Conservation (phyloP, 176 grass and related monocot species). For the Aegilops longissima region DNA sequence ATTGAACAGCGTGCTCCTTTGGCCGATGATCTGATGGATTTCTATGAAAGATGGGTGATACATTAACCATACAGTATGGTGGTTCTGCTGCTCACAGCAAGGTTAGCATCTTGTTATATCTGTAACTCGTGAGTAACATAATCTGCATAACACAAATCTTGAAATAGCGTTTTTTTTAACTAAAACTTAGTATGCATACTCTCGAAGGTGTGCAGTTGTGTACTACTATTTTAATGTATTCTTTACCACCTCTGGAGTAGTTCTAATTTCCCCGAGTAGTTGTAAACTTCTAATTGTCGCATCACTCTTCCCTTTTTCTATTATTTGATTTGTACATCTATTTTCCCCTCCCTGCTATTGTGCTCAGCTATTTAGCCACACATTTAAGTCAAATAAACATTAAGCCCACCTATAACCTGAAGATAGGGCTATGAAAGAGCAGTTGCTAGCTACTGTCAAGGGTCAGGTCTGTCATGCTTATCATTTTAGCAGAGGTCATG, state of each 20-base stretch:
- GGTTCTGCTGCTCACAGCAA: conserved; percentile 97
- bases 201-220: not conserved
- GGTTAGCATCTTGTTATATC: conserved; percentile 44
- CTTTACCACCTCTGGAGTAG: not conserved
- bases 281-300: too few species aligned
- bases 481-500: too few species aligned
- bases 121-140: not conserved
- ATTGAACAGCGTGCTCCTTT: conserved; percentile 65
- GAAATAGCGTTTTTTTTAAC: not conserved
- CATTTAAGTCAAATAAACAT: too few species aligned
- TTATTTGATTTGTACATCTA: too few species aligned
- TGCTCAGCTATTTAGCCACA: too few species aligned
- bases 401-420: too few species aligned
- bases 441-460: too few species aligned
- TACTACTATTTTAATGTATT: conserved; percentile 8
- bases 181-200: not conserved
- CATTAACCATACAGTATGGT: conserved; percentile 73
- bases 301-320: too few species aligned
- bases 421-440: too few species aligned
- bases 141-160: conserved; percentile 22
- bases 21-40: conserved; percentile 75
- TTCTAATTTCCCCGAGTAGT: too few species aligned
- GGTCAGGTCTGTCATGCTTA: too few species aligned
- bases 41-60: conserved; percentile 95
- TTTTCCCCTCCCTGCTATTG: too few species aligned